A percentile compares a stretch with the other conserved stretches of the same genome.
phyloP scores from a whole-genome alignment of 345 rosid species.

The Lepidium aucheri region DNA sequence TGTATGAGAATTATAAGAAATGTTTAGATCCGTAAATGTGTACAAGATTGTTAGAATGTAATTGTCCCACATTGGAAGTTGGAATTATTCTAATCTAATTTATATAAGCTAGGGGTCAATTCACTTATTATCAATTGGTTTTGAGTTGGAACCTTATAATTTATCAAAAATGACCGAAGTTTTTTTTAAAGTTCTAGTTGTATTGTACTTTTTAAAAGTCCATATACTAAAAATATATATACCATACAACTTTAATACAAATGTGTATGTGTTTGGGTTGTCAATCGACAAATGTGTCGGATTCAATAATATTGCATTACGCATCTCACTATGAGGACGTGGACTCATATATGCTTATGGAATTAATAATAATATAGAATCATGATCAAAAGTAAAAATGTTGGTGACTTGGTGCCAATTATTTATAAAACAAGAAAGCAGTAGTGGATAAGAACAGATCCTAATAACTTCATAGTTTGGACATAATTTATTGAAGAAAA shows the following conservation, averaged over 20 bases:
- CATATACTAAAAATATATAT: not conserved
- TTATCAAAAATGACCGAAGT: no score
- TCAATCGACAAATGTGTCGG: constrained; percentile 14
- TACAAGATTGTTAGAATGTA: no score
- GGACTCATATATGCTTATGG: constrained; percentile 5
- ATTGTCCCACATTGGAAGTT: no score
- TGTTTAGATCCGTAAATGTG: not conserved
- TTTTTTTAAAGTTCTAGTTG: no score
- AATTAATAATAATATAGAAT: constrained; percentile 1
- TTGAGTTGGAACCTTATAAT: no score
- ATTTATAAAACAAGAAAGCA: constrained; percentile 11
- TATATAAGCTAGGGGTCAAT: no score
- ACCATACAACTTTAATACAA: not conserved
- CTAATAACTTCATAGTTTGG: constrained; percentile 2
- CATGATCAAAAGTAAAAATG: constrained; percentile 1
- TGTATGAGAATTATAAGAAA: not conserved
- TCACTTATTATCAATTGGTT: no score
- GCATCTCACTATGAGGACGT: not conserved
- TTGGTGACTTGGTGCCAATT: constrained; percentile 15
- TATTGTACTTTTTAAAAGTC: not conserved
- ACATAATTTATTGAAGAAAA: not conserved
- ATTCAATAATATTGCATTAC: not conserved
- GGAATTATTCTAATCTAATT: no score
- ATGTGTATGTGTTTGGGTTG: constrained; percentile 12
- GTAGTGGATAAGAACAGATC: constrained; percentile 19